These are phyloP conservation scores for Fragaria nilgerrensis DNA, from an alignment of 306 rosid genomes.

Conservation along the genomic window DNA sequence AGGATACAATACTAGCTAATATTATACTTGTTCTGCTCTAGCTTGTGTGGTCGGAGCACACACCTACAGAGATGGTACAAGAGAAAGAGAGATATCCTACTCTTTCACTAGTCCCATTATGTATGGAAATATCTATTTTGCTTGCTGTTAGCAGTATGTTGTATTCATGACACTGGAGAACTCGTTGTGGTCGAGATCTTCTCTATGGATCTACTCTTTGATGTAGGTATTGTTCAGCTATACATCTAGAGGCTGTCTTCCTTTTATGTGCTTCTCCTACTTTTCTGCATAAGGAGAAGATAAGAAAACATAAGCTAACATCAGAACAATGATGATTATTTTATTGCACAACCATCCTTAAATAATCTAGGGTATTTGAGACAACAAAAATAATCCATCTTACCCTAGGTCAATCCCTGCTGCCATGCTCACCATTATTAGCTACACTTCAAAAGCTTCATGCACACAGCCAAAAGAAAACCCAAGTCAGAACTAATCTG, in stretches of 20 bases:
- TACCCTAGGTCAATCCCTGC: constrained; percentile 67
- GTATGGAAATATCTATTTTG: constrained; percentile 73
- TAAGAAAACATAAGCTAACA: constrained; percentile 6
- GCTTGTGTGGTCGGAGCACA: constrained; percentile 50
- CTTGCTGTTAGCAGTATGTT: constrained; percentile 86
- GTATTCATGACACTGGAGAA: constrained; percentile 60
- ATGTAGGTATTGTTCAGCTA: constrained; percentile 79
- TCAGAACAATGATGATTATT: constrained; percentile 3
- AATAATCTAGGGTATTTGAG: neutral
- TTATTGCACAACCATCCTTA: neutral
- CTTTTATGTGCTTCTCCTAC: constrained; percentile 76
- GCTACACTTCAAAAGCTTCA: constrained; percentile 49
- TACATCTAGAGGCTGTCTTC: constrained; percentile 69
- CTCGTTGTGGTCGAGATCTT: constrained; percentile 48
- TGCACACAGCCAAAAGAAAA: constrained; percentile 29
- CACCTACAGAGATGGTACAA: constrained; percentile 37
- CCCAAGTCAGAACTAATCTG: constrained; percentile 28
- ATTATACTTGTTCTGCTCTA: constrained; percentile 34
- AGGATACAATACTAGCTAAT: neutral
- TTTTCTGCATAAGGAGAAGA: constrained; percentile 42
- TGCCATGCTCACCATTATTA: constrained; percentile 42
- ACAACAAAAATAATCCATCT: constrained; percentile 23
- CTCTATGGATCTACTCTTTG: constrained; percentile 65
- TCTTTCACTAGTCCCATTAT: constrained; percentile 51
- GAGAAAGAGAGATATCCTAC: constrained; percentile 35